Evolutionary conservation across 768 basidiomycete genomes (phyloP).

Genomic region (Neoboletus brunneissimus): DNA sequence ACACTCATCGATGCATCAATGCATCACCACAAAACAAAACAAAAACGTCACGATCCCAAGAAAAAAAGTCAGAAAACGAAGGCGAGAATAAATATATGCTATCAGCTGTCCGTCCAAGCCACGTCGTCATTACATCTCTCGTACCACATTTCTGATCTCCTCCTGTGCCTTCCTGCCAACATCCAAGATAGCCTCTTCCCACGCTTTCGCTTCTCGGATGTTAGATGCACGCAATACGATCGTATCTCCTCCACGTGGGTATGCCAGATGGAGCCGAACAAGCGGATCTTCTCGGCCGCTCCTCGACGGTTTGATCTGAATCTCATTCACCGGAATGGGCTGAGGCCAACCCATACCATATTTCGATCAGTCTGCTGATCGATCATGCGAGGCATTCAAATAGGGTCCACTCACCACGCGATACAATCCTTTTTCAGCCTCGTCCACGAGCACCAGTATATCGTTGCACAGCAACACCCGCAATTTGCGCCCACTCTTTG

Average conservation of each 20-base stretch:
- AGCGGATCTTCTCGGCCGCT: slow-evolving; percentile 58
- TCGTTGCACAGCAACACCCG: slow-evolving; percentile 84
- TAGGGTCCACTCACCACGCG: slow-evolving; percentile 62
- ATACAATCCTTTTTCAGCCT: slow-evolving; percentile 65
- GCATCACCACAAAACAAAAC: background rate
- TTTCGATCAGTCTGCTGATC: background rate
- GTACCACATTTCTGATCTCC: slow-evolving; percentile 1
- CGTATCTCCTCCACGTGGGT: slow-evolving; percentile 72
- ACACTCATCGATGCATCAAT: background rate
- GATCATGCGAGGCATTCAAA: background rate
- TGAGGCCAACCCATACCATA: slow-evolving; percentile 20
- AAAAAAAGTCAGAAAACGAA: background rate
- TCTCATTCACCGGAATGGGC: slow-evolving; percentile 75
- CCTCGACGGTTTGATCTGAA: slow-evolving; percentile 54
- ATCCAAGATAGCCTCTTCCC: slow-evolving; percentile 43
- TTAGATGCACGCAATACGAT: slow-evolving; percentile 58
- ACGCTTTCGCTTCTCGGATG: slow-evolving; percentile 55
- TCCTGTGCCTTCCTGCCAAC: slow-evolving; percentile 14
- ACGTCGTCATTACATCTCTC: background rate
- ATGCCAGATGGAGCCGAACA: slow-evolving; percentile 64
- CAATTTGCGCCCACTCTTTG: slow-evolving; percentile 80
- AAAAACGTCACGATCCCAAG: background rate
- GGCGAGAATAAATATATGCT: slow-evolving; percentile 6
- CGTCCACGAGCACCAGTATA: slow-evolving; percentile 83
- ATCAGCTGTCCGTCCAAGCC: slow-evolving; percentile 1